Evolutionary conservation across 2,329 filamentous ascomycete species (phyloP), one percentile per base, ranked within the genome.

Genomic region (Calonectria pteridis): DNA sequence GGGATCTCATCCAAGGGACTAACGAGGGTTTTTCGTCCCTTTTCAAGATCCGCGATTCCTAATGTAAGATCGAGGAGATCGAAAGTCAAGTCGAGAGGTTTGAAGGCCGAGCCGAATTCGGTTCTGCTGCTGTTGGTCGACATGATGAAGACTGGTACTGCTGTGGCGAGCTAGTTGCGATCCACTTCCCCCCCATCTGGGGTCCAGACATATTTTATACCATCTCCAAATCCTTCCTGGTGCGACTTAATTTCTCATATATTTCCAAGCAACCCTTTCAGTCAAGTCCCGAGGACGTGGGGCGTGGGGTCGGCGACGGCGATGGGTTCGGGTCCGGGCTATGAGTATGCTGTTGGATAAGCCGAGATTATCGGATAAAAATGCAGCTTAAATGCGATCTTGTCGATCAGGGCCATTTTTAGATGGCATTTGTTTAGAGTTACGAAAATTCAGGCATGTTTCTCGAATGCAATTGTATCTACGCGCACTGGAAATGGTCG

Each of bases 41-140:
- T 72, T 40, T 72, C 70, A 2, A 26, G 5, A 4, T 69, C 49
- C 4, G 29, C 40, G 23, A 50, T 13, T 18, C 6, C 43, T 10
- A 20, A 28, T n/a, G 51, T 62, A 16, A 28, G 55, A 33, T 68
- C 69, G 16, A 33, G 35, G 10, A 11, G 9, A 6, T 33, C 33
- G 33, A 33, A 33, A 11, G 9, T 6, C 2, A n/a, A n/a, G n/a
- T 6, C 6, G 40, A 43, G 16, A 18, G 18, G 37, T 16, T 40
- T 1, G 37, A 20, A 40, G 14, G 23, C 49, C 5, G 49, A 23
- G 37, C 68, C 33, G 20, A 69, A 49, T 37, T 65, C 37, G 11
- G 65, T 69, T 0, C 28, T 65, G 58, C 58, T 72, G n/a, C 65
- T 64, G 23, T 68, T 65, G 13, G 70, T 26, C 16, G 70, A 37